phyloP scores from a whole-genome alignment of 2,329 filamentous ascomycete genomes.

The Penicillium oxalicum region DNA sequence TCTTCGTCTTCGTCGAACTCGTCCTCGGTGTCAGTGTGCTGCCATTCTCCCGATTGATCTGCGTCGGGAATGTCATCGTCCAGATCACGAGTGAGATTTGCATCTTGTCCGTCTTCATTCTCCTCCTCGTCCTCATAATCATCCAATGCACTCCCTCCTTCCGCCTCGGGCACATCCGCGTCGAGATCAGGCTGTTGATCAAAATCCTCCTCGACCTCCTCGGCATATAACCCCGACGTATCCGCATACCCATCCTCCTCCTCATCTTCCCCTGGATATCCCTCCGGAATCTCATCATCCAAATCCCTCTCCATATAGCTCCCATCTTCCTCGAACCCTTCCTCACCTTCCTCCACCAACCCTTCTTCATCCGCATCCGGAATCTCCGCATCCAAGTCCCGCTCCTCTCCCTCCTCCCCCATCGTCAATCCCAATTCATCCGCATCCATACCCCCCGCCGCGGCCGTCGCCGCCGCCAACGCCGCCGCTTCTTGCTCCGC shows the following conservation, averaged over 20 bases:
- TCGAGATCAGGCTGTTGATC: constrained; percentile 46
- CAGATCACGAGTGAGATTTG: no score
- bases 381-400: constrained; percentile 44
- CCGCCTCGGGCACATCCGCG: constrained; percentile 57
- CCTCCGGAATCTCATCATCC: constrained; percentile 69
- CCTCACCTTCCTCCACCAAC: constrained; percentile 39
- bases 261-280: constrained; percentile 41
- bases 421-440: constrained; percentile 28
- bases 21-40: constrained; percentile 71
- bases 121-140: constrained; percentile 58
- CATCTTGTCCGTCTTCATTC: constrained; percentile 12
- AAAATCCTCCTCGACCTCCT: constrained; percentile 34
- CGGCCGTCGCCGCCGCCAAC: constrained; percentile 64
- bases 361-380: constrained; percentile 38
- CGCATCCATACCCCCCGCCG: constrained; percentile 30
- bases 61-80: not conserved
- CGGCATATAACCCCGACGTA: constrained; percentile 25
- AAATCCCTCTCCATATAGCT: constrained; percentile 52
- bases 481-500: constrained; percentile 67
- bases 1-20: constrained; percentile 46
- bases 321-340: constrained; percentile 47
- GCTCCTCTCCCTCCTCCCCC: constrained; percentile 35
- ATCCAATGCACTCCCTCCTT: constrained; percentile 59
- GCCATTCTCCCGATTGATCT: constrained; percentile 57
- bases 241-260: constrained; percentile 40